Evolutionary conservation across 805 yeast species (phyloP).

Genomic region (Ogataea populi-albae): DNA sequence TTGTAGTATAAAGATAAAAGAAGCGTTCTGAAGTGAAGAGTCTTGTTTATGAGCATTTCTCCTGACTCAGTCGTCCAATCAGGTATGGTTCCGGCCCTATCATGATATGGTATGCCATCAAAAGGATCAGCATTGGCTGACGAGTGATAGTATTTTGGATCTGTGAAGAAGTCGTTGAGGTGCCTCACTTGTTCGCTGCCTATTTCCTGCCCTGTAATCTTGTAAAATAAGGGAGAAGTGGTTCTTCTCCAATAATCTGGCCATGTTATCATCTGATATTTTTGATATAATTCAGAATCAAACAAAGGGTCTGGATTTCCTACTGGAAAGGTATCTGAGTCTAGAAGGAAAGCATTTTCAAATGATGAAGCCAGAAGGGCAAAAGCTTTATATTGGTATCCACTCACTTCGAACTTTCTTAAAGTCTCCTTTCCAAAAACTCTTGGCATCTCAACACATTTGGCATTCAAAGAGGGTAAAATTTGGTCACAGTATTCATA

Average conservation of each 20-base stretch:
- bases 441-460: conserved; percentile 63
- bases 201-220: conserved; percentile 57
- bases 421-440: conserved; percentile 56
- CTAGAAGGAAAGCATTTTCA: conserved; percentile 67
- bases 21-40: conserved; percentile 53
- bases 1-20: conserved; percentile 64
- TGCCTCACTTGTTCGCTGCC: conserved; percentile 34
- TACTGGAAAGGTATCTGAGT: conserved; percentile 74
- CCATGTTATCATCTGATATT: conserved; percentile 60
- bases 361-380: conserved; percentile 72
- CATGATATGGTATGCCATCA: conserved; percentile 50
- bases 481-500: conserved; percentile 63
- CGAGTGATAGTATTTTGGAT: conserved; percentile 31
- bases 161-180: conserved; percentile 31
- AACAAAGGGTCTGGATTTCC: conserved; percentile 62
- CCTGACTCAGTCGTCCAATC: conserved; percentile 72
- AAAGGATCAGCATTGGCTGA: conserved; percentile 34
- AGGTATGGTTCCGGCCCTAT: conserved; percentile 64
- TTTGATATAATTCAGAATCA: conserved; percentile 50
- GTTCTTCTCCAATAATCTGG: conserved; percentile 90
- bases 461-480: conserved; percentile 60
- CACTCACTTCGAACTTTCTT: conserved; percentile 47
- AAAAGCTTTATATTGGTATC: conserved; percentile 68
- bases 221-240: conserved; percentile 69
- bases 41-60: conserved; percentile 57